Evolutionary conservation across 2,329 filamentous ascomycete genomes (phyloP), one percentile per base, ranked within the genome.

Genomic region (Talaromyces sp.): DNA sequence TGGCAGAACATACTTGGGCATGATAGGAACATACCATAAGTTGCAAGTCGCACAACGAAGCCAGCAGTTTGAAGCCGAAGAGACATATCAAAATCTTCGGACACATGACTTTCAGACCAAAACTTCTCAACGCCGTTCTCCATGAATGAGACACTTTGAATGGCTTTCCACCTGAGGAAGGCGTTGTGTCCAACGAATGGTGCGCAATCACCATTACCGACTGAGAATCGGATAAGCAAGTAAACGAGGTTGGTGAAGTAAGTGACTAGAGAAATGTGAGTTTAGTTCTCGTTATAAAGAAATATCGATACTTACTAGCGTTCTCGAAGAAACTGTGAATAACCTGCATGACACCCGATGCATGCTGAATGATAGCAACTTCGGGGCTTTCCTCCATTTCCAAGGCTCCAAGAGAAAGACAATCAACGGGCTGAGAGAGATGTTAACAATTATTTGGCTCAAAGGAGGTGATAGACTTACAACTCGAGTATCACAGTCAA

Each of bases 201-300:
- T 0, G 89, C 87, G 4, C 89, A 85, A 62, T 93, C 90, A 5
- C 90, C 90, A 59, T 86, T 88, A 8, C 87, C 85, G 33, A 92
- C 88, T 19, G 87, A 85, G 71, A 88, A 92, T 39, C 84, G 82
- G 70, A 92, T 92, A 43, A 88, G 85, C 0, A 86, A 88, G 78
- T 92, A 93, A 70, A 93, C 87, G 61, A 93, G 83, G 72, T 92
- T 88, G 45, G 90, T 93, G 78, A 93, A 92, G 79, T 90, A 93
- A 1, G 89, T 90, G 71, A 91, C 63, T 65, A 24, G 19, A 37
- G 11, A 33, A 45, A 9, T 33, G 22, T 65, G 41, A 58, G 41
- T 4, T 45, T 57, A 10, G 11, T 13, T 24, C 7, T 10, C 35
- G 3, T 9, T 11, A 19, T 27, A 33, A n/a, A 58, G 5, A 6